These are phyloP conservation scores for Populus pruinosa DNA, from an alignment of 345 rosid genomes.

Conservation along the genomic window DNA sequence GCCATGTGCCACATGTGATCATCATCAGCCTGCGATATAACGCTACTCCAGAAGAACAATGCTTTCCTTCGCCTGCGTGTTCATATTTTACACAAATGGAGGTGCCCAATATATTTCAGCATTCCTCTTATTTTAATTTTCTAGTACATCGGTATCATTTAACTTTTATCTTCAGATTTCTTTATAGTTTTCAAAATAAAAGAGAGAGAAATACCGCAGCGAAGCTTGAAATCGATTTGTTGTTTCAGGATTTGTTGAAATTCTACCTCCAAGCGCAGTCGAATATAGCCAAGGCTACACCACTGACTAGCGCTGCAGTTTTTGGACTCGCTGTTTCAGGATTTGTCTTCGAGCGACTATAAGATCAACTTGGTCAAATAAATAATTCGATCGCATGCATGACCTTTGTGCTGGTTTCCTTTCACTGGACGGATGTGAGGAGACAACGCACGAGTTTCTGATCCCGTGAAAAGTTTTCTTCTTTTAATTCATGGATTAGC, in stretches of 20 bases:
- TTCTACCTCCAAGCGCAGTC: not conserved
- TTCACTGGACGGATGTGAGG: not conserved
- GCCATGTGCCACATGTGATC: slow-evolving; percentile 19
- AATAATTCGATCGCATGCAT: no score
- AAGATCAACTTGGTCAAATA: no score
- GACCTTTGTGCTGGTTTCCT: not conserved
- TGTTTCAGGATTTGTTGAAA: no score
- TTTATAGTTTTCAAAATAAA: not conserved
- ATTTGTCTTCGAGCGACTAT: not conserved
- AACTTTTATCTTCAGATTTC: not conserved
- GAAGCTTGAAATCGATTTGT: not conserved
- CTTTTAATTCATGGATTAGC: not conserved
- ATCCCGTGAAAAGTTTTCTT: not conserved
- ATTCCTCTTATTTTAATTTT: not conserved
- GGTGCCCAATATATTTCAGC: not conserved
- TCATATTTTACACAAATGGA: not conserved
- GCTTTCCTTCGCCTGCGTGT: not conserved
- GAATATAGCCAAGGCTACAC: not conserved
- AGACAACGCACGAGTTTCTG: not conserved
- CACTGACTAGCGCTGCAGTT: not conserved
- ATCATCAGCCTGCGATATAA: not conserved
- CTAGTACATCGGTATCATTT: not conserved
- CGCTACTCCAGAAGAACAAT: not conserved
- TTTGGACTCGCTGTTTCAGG: not conserved
- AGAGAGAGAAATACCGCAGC: not conserved